A percentile compares a stretch with the other conserved stretches of the same genome.
phyloP scores from a whole-genome alignment of 1,139 yeast genomes.

The Magnusiomyces ingens region DNA sequence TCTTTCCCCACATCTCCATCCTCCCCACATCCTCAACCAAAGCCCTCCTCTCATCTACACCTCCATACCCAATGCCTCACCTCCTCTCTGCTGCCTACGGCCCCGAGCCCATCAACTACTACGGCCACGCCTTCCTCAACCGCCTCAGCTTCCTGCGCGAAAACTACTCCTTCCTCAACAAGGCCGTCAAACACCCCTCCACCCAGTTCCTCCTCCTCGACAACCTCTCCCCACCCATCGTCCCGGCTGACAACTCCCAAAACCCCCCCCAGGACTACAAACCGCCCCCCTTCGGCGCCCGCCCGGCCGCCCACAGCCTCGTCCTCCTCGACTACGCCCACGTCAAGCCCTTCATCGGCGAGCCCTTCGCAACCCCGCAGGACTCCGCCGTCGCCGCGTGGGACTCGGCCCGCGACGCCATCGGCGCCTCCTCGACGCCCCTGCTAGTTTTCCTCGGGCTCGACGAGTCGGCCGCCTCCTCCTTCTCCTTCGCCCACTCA shows the following conservation, averaged over 20 bases:
- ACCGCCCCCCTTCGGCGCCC: constrained; percentile 4
- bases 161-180: constrained; percentile 51
- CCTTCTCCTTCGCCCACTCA: constrained; percentile 1
- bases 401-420: constrained; percentile 34
- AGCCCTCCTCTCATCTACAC: not conserved
- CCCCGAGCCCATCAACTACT: constrained; percentile 26
- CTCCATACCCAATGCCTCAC: not conserved
- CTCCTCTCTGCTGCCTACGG: constrained; percentile 17
- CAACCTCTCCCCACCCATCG: constrained; percentile 29
- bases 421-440: constrained; percentile 33
- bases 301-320: constrained; percentile 14
- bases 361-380: constrained; percentile 29
- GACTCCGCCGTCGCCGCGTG: constrained; percentile 27
- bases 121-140: constrained; percentile 59
- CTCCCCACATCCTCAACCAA: not conserved
- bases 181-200: constrained; percentile 45
- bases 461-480: constrained; percentile 40
- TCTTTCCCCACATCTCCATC: not conserved
- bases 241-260: constrained; percentile 17
- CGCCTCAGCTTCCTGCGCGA: constrained; percentile 74
- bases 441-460: constrained; percentile 61
- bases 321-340: constrained; percentile 21
- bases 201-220: constrained; percentile 53
- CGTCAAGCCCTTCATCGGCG: constrained; percentile 28
- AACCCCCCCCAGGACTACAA: not conserved